phyloP scores from a whole-genome alignment of 441 rosid species.

The Syzygium malaccense region DNA sequence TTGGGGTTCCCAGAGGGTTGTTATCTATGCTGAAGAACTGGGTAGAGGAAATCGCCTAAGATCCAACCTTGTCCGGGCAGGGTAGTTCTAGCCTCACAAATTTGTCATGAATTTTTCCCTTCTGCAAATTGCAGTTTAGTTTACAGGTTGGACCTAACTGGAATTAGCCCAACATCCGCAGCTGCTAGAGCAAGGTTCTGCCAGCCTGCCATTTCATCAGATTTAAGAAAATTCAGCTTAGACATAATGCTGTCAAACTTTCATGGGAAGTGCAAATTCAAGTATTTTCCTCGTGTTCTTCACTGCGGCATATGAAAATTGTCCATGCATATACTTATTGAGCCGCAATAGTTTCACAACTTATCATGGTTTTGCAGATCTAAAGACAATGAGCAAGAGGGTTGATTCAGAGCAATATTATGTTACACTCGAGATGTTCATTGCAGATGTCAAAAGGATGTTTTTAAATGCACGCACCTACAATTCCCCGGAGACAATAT shows the following conservation, averaged over 20 bases:
- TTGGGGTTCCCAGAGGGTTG: not conserved
- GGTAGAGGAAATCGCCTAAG: not conserved
- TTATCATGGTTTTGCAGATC: conserved; percentile 40
- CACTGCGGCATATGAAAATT: not conserved
- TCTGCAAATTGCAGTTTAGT: not conserved
- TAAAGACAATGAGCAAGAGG: conserved; percentile 84
- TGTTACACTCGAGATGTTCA: conserved; percentile 93
- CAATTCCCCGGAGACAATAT: conserved; percentile 90
- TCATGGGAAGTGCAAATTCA: not conserved
- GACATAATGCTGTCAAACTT: not conserved
- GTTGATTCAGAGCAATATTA: conserved; percentile 94
- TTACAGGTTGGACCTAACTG: not conserved
- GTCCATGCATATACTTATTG: not conserved
- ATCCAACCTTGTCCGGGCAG: not conserved
- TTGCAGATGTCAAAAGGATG: conserved; percentile 93
- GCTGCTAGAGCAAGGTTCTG: not conserved
- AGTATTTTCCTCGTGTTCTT: not conserved
- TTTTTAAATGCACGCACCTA: conserved; percentile 81
- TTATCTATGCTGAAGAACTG: not conserved
- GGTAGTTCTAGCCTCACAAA: not conserved
- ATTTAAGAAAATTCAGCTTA: not conserved
- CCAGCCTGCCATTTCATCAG: not conserved
- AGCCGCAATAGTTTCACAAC: not conserved
- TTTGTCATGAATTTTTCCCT: not conserved
- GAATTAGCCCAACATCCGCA: not conserved